Evolutionary conservation across 371 early-diverging fungal genomes (phyloP).

Genomic region (Syncephalis plumigaleata): DNA sequence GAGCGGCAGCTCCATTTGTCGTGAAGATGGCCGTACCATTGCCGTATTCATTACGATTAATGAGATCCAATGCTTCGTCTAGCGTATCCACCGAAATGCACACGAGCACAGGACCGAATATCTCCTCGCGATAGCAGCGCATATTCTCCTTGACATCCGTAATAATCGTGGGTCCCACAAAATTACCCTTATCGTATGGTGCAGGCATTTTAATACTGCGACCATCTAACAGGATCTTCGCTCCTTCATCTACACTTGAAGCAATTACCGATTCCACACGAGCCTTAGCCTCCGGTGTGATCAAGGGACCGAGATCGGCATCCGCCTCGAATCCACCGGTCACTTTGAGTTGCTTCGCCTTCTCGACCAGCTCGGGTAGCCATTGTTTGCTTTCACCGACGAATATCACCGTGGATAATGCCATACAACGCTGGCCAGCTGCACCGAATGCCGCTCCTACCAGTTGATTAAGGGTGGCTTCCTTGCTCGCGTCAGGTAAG

Average conservation of each 20-base stretch:
- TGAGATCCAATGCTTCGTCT: slow-evolving; percentile 82
- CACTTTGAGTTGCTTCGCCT: slow-evolving; percentile 73
- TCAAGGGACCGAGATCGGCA: slow-evolving; percentile 86
- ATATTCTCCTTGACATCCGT: slow-evolving; percentile 62
- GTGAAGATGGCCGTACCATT: slow-evolving; percentile 95
- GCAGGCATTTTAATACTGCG: slow-evolving; percentile 48
- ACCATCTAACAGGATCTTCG: slow-evolving; percentile 75
- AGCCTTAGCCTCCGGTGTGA: slow-evolving; percentile 59
- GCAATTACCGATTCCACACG: slow-evolving; percentile 70
- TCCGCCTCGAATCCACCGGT: slow-evolving; percentile 72
- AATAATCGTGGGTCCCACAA: slow-evolving; percentile 83
- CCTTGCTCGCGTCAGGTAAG: slow-evolving; percentile 80
- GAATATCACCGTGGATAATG: slow-evolving; percentile 77
- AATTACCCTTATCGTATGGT: slow-evolving; percentile 78
- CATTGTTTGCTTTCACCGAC: slow-evolving; percentile 80
- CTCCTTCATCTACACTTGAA: slow-evolving; percentile 80
- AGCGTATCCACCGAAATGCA: slow-evolving; percentile 69
- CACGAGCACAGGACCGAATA: slow-evolving; percentile 90
- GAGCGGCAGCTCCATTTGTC: slow-evolving; percentile 74
- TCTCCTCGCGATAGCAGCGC: slow-evolving; percentile 90
- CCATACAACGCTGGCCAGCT: slow-evolving; percentile 94
- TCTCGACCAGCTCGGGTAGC: slow-evolving; percentile 78
- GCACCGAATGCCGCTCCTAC: slow-evolving; percentile 95
- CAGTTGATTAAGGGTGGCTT: slow-evolving; percentile 78
- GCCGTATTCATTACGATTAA: slow-evolving; percentile 86